Evolutionary conservation across 192 early-diverging fungal species (phyloP), one percentile per base, ranked within the genome.

Genomic region (Backusella tuberculispora): DNA sequence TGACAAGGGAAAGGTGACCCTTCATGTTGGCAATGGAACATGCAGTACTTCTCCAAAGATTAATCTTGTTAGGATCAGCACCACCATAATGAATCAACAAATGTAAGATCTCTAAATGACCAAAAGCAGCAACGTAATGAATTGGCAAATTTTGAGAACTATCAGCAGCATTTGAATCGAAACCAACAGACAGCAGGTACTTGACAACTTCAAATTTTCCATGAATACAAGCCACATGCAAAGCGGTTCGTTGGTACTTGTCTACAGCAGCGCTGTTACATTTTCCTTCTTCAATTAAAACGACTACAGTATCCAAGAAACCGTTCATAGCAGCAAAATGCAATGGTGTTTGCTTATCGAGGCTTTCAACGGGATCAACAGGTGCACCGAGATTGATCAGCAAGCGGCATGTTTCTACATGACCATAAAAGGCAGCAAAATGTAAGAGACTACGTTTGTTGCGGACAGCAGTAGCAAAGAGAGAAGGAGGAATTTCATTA

Each of bases 11-110:
- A 29, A 80, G 40, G 42, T 88, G 87, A n/a, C 86, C 88, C 66
- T 89, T 89, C 70, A 82, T 60, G 53, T 87, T 80, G 1, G 88
- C 86, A 44, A 88, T 78, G 70, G 81, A 82, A 44, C 87, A 76
- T 10, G 86, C 83, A 4, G 85, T 79, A 70, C 72, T 78, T 63
- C 84, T 85, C 88, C 88, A 89, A 38, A 76, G 21, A 72, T 89
- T 89, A 4, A 46, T 64, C 14, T 76, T 43, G 63, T 83, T 83
- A 5, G 78, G 76, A 26, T 82, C 69, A 26, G 83, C 80, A 7
- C 68, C 60, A 14, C 83, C 86, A 50, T 73, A 82, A 3, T 65
- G 71, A 10, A 89, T 60, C 34, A 89, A 75, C 12, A 83, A 68
- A 40, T 88, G 43, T 1, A 83, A 70, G 17, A 88, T 56, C 5